Evolutionary conservation across 2,329 filamentous ascomycete species (phyloP), one percentile per base, ranked within the genome.

Genomic region (Colletotrichum karsti): DNA sequence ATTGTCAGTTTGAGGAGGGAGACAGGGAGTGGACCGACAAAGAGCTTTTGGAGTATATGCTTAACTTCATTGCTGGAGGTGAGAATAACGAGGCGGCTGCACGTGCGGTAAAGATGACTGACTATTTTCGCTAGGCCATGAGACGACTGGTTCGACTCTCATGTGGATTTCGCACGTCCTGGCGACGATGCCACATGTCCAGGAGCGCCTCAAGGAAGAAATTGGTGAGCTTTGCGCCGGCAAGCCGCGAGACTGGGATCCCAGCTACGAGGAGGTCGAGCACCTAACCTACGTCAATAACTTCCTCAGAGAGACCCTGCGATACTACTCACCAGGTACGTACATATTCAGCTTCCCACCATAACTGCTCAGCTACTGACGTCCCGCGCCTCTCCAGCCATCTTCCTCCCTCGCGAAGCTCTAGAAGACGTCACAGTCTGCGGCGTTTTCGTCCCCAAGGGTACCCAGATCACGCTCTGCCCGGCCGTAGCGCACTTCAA

Each of bases 221-320:
- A 35, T 71, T 7, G 9, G 26, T 3, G 33, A 22, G 10, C 77
- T 82, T 8, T 83, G 80, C 72, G 76, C 71, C 24, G 68, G 77
- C 71, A 71, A 72, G 22, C 61, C 68, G n/a, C 65, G 48, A 22
- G 70, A 63, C 7, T 81, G 80, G 80, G 26, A 72, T 24, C 70
- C 72, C 7, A 74, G 77, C 48, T 82, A 78, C 62, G 80, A 79
- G 13, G 79, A 83, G 57, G 74, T 81, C 10, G 71, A 68, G 37
- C 44, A 74, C 83, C 92, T 65, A 87, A 89, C 74, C 3, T 81
- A 80, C 65, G 68, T 82, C 12, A 77, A 79, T 68, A 79, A 78
- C 42, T 79, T 82, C 7, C 74, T 76, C 67, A 79, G 72, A 67
- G 80, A 82, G 71, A 71, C 80, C 8, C 60, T 82, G 22, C 76